A percentile compares a stretch with the other conserved stretches of the same genome.
These are phyloP conservation scores for Chrysoporthe puriensis DNA, from an alignment of 2,329 filamentous ascomycete genomes.

Conservation along the genomic window DNA sequence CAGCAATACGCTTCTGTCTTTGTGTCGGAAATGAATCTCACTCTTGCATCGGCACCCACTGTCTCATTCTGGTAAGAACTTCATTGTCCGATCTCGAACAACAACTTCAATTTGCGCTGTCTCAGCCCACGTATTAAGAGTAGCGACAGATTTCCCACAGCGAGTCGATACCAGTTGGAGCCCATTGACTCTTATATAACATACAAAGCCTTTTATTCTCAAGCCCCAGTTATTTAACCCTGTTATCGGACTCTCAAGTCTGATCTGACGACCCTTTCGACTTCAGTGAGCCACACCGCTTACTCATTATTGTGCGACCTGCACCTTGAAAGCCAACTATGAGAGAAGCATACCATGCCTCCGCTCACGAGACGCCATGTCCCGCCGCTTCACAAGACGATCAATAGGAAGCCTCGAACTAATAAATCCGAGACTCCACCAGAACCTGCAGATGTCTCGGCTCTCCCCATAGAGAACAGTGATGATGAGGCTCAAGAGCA, in stretches of 20 bases:
- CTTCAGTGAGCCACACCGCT: background rate
- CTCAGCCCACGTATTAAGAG: background rate
- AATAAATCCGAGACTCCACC: conserved; percentile 6
- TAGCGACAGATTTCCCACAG: background rate
- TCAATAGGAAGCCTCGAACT: conserved; percentile 22
- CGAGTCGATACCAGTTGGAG: background rate
- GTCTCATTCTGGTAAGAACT: background rate
- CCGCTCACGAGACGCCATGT: conserved; percentile 1
- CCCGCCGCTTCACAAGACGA: conserved; percentile 14
- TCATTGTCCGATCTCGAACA: background rate
- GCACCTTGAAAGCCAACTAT: background rate
- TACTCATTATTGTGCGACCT: background rate
- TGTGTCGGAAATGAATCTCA: background rate
- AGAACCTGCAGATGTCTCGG: conserved; percentile 33
- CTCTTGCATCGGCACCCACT: background rate
- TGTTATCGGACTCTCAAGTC: background rate
- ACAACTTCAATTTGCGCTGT: background rate
- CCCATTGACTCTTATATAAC: background rate
- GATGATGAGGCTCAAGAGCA: conserved; percentile 32
- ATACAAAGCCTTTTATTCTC: background rate
- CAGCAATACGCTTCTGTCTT: background rate
- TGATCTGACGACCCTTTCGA: background rate
- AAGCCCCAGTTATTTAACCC: background rate
- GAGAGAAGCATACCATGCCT: background rate
- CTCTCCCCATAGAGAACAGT: conserved; percentile 34